A percentile compares a stretch with the other conserved stretches of the same genome.
Conservation (phyloP, 2,329 filamentous ascomycete genomes). For the Nemania abortiva region DNA sequence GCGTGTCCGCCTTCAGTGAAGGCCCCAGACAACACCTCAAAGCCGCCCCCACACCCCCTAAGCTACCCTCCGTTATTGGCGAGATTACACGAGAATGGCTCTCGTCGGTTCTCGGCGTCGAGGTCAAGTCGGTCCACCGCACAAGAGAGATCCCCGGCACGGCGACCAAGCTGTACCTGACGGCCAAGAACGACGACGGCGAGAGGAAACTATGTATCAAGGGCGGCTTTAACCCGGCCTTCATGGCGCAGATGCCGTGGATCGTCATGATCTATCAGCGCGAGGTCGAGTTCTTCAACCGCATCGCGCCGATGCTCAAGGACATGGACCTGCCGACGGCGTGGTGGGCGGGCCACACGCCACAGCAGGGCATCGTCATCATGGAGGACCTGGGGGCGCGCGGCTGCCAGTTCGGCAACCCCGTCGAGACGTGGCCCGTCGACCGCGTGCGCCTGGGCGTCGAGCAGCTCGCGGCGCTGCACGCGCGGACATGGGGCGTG, state of each 20-base stretch:
- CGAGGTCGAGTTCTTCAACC: constrained; percentile 49
- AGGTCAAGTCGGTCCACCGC: constrained; percentile 40
- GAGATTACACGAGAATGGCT: constrained; percentile 47
- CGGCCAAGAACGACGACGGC: constrained; percentile 38
- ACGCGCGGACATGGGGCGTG: constrained; percentile 49
- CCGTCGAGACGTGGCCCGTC: constrained; percentile 43
- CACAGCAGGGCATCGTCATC: constrained; percentile 46
- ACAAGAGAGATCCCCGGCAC: constrained; percentile 42
- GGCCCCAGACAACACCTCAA: constrained; percentile 15
- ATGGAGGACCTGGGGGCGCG: constrained; percentile 46
- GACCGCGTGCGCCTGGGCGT: constrained; percentile 45
- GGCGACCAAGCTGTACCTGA: constrained; percentile 45
- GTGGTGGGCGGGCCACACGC: constrained; percentile 44
- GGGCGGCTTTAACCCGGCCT: constrained; percentile 47
- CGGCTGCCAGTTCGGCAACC: constrained; percentile 43
- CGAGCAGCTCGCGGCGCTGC: constrained; percentile 54
- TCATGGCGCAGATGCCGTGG: constrained; percentile 44
- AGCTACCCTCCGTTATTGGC: constrained; percentile 39
- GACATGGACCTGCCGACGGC: constrained; percentile 43
- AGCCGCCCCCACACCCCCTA: background rate
- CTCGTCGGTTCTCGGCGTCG: constrained; percentile 36
- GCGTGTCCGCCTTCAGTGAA: constrained; percentile 9
- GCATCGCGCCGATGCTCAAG: constrained; percentile 42
- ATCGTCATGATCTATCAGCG: constrained; percentile 47
- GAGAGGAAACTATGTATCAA: constrained; percentile 45